Evolutionary conservation across 2,329 filamentous ascomycete species (phyloP).

Genomic region (Immersiporthe knoxdaviesiana): DNA sequence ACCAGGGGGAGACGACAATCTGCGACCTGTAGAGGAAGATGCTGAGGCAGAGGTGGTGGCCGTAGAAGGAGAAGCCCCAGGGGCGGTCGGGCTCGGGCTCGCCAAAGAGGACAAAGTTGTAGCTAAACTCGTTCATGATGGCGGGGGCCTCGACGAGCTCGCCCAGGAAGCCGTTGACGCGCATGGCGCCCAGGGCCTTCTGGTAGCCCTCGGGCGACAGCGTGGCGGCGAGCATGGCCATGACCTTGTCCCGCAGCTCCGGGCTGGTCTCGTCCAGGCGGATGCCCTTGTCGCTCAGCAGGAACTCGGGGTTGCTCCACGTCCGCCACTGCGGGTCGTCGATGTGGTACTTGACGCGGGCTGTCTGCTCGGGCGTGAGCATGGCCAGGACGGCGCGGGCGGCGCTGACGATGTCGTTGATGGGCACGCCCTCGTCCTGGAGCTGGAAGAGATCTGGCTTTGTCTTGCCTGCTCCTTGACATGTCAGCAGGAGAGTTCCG

Average conservation of each 20-base stretch:
- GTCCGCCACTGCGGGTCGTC: slow-evolving; percentile 74
- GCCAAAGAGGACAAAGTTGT: slow-evolving; percentile 76
- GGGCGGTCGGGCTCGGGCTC: slow-evolving; percentile 57
- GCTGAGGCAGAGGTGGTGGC: slow-evolving; percentile 76
- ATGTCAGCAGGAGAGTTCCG: neutral
- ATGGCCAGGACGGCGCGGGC: slow-evolving; percentile 49
- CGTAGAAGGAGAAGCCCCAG: slow-evolving; percentile 78
- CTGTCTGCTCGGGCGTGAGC: slow-evolving; percentile 53
- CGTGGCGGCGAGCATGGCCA: slow-evolving; percentile 59
- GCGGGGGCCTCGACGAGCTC: slow-evolving; percentile 63
- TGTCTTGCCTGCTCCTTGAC: slow-evolving; percentile 48
- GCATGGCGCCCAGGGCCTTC: slow-evolving; percentile 72
- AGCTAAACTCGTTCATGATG: slow-evolving; percentile 75
- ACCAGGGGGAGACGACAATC: slow-evolving; percentile 73
- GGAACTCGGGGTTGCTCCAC: slow-evolving; percentile 73
- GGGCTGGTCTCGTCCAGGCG: slow-evolving; percentile 64
- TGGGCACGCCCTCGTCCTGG: slow-evolving; percentile 67
- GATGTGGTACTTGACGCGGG: slow-evolving; percentile 60
- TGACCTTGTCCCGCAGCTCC: slow-evolving; percentile 50
- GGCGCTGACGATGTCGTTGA: slow-evolving; percentile 57
- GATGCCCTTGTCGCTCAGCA: slow-evolving; percentile 69
- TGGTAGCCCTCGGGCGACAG: slow-evolving; percentile 72
- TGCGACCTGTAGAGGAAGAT: slow-evolving; percentile 68
- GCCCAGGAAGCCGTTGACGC: slow-evolving; percentile 75
- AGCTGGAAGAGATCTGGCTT: slow-evolving; percentile 58